Evolutionary conservation across 352 stramenopile genomes (phyloP).

Genomic region (Globisporangium cederbergense): DNA sequence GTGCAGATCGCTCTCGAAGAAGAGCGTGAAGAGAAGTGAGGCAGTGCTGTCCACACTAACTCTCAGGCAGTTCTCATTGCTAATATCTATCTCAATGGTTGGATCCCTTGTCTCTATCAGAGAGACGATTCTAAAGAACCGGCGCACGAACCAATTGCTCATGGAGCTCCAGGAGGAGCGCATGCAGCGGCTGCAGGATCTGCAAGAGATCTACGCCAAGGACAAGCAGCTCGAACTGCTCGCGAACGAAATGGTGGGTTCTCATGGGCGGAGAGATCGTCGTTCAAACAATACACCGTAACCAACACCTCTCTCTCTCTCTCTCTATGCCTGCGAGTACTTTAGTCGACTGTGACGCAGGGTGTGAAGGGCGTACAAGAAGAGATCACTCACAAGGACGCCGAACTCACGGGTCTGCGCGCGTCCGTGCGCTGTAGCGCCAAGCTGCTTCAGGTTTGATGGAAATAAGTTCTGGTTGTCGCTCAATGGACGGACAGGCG

Average conservation of each 20-base stretch:
- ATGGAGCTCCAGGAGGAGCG: constrained; percentile 72
- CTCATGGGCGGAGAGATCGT: too few species aligned
- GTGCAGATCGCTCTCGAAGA: constrained; percentile 59
- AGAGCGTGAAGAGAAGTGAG: constrained; percentile 68
- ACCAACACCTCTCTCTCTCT: not conserved
- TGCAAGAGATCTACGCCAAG: constrained; percentile 80
- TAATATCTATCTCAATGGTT: not conserved
- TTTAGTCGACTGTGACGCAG: constrained; percentile 41
- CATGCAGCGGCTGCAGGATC: constrained; percentile 72
- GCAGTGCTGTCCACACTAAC: not conserved
- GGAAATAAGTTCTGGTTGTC: too few species aligned
- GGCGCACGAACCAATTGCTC: constrained; percentile 59
- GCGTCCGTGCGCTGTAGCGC: constrained; percentile 60
- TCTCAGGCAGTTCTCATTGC: not conserved
- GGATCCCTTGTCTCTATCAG: constrained; percentile 16
- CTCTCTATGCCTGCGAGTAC: not conserved
- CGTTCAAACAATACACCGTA: too few species aligned
- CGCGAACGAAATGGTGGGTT: constrained; percentile 47
- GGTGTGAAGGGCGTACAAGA: constrained; percentile 45
- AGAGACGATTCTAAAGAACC: constrained; percentile 70
- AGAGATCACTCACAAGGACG: constrained; percentile 67
- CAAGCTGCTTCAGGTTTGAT: constrained; percentile 61
- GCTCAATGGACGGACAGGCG: too few species aligned
- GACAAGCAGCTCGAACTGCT: constrained; percentile 69
- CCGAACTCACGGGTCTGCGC: constrained; percentile 58